Evolutionary conservation across 169 alveolate species (phyloP).

Genomic region (Besnoitia besnoiti): DNA sequence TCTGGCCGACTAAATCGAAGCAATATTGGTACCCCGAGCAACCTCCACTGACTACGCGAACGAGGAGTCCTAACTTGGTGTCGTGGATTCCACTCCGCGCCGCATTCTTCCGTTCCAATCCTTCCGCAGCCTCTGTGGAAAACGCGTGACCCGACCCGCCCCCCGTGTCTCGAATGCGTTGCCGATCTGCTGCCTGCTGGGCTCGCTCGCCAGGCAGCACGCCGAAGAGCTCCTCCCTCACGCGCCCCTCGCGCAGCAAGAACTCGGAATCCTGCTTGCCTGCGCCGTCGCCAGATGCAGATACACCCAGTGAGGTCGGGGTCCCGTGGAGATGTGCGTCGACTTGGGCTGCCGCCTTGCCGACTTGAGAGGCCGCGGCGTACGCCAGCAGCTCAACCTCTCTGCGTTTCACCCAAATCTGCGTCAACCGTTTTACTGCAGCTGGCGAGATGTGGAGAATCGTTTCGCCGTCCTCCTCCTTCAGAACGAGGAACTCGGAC

Average conservation of each 20-base stretch:
- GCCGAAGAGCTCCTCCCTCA: background rate
- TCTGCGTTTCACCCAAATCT: slow-evolving; percentile 15
- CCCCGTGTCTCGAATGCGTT: background rate
- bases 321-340: background rate
- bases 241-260: background rate
- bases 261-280: background rate
- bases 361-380: background rate
- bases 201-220: background rate
- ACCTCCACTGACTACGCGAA: slow-evolving; percentile 28
- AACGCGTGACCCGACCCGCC: no score
- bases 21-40: slow-evolving; percentile 36
- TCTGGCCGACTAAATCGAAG: background rate
- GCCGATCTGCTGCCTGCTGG: background rate
- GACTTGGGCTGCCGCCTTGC: background rate
- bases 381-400: background rate
- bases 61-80: slow-evolving; percentile 18
- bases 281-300: background rate
- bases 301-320: background rate
- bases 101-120: background rate
- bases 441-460: slow-evolving; percentile 6
- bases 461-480: background rate
- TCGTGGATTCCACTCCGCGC: no score
- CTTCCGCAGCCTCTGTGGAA: no score
- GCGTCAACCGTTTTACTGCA: background rate
- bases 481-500: background rate